These are phyloP conservation scores for Croton laevigatus DNA, from an alignment of 441 rosid species.

Conservation along the genomic window DNA sequence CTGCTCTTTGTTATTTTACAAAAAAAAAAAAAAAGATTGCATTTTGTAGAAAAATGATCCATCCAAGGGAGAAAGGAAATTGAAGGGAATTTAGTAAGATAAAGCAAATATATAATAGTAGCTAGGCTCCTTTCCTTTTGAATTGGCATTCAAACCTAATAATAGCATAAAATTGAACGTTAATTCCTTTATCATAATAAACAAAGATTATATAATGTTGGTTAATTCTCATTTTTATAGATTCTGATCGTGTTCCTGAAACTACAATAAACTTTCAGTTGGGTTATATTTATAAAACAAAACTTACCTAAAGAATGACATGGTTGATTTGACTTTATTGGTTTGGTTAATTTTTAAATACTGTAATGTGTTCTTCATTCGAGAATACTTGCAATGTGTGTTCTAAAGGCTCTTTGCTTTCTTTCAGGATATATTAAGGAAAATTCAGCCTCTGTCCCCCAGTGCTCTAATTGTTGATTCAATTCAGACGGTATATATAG, in stretches of 20 bases:
- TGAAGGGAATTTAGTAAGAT: no score
- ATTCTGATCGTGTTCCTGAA: background rate
- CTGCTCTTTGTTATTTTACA: background rate
- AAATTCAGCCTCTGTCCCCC: slow-evolving; percentile 63
- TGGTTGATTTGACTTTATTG: background rate
- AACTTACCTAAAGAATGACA: background rate
- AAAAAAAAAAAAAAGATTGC: no score
- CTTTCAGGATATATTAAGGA: slow-evolving; percentile 67
- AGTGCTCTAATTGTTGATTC: slow-evolving; percentile 80
- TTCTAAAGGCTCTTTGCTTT: slow-evolving; percentile 10
- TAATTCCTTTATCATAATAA: no score
- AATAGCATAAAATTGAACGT: background rate
- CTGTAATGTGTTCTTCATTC: background rate
- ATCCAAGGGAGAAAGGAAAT: background rate
- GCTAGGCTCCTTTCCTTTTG: background rate
- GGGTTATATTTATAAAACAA: background rate
- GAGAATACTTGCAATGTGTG: slow-evolving; percentile 14
- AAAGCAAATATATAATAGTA: no score
- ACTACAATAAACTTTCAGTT: background rate
- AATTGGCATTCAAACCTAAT: background rate
- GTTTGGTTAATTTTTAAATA: background rate
- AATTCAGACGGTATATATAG: slow-evolving; percentile 80
- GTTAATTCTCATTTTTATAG: no score
- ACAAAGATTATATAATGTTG: no score
- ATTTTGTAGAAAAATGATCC: background rate